Evolutionary conservation across 306 rosid species (phyloP), one percentile per base, ranked within the genome.

Genomic region (Gleditsia sinensis): DNA sequence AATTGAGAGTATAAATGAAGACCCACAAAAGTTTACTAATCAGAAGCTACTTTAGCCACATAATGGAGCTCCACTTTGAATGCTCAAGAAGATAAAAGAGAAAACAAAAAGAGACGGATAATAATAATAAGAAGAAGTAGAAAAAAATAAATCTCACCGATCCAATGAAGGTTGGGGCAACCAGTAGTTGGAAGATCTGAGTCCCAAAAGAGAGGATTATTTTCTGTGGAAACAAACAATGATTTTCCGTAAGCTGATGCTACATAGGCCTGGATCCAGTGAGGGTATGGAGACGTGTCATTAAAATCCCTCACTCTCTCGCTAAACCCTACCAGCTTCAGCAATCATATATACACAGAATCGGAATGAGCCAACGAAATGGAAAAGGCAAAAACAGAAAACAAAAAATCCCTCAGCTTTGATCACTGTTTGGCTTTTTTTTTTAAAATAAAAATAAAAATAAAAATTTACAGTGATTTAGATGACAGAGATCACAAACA

Each of bases 151-250:
- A 68, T 9, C 89, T 69, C 62, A 86, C 90, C 63, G 78, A 72
- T 84, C 78, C 75, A 75, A 75, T 17, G 74, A 74, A 60, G 55
- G 0, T n/a, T 20, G 80, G 27, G 40, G 61, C 50, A 42, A 61
- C 39, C 58, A 80, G 50, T 57, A 27, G 77, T 10, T 54, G 39
- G 48, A 34, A 80, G 88, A 86, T 86, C 87, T 78, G 58, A 69
- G 46, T 20, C 75, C 82, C 62, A 32, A 71, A 48, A 58, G 45
- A 36, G 23, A 36, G 3, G 24, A 21, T 19, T 0, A 21, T n/a
- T 45, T 61, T 30, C 75, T 24, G n/a, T 39, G 33, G 17, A 68
- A 71, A 70, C 77, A 39, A 74, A 46, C 78, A 72, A 69, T n/a
- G 76, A 54, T 25, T 32, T 43, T 65, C 17, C 17, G 30, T 3